A percentile compares a stretch with the other conserved stretches of the same genome.
phyloP scores from a whole-genome alignment of 2,329 filamentous ascomycete species.

The Cadophora luteo-olivacea region DNA sequence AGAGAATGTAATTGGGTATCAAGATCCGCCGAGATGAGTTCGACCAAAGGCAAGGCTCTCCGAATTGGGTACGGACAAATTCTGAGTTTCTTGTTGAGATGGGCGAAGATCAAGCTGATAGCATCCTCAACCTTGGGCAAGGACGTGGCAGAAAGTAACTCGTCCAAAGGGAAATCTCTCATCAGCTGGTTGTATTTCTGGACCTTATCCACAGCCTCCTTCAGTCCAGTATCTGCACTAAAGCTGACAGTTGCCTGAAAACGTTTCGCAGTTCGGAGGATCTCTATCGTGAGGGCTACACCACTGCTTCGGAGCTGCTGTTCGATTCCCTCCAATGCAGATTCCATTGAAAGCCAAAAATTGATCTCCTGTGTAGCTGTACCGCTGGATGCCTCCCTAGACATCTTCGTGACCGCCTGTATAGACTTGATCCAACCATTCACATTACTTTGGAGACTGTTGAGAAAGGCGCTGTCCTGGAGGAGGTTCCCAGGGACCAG shows the following conservation, averaged over 20 bases:
- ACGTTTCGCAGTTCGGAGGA: constrained; percentile 95
- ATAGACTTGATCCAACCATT: constrained; percentile 99
- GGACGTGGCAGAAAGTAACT: constrained; percentile 90
- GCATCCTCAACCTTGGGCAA: constrained; percentile 88
- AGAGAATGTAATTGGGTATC: constrained; percentile 86
- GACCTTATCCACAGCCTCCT: constrained; percentile 94
- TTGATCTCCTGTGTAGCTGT: constrained; percentile 98
- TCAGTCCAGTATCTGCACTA: constrained; percentile 91
- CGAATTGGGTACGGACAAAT: constrained; percentile 95
- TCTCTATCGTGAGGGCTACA: constrained; percentile 88
- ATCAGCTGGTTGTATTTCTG: constrained; percentile 99
- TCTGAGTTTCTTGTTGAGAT: constrained; percentile 97
- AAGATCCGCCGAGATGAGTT: constrained; percentile 93
- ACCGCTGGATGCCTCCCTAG: constrained; percentile 75
- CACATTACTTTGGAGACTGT: constrained; percentile 90
- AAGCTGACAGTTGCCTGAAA: constrained; percentile 98
- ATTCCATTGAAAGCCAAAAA: constrained; percentile 98
- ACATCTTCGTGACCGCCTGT: constrained; percentile 93
- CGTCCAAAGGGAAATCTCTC: constrained; percentile 96
- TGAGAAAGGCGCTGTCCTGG: constrained; percentile 89
- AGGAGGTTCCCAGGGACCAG: constrained; percentile 78
- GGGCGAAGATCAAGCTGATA: constrained; percentile 85
- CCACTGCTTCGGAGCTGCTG: constrained; percentile 87
- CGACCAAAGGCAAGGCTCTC: constrained; percentile 90
- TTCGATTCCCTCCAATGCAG: constrained; percentile 89